Percentiles rank a stretch among this genome's conserved stretches.
These are phyloP conservation scores for Corchorus capsularis DNA, from an alignment of 345 rosid genomes.

Conservation along the genomic window DNA sequence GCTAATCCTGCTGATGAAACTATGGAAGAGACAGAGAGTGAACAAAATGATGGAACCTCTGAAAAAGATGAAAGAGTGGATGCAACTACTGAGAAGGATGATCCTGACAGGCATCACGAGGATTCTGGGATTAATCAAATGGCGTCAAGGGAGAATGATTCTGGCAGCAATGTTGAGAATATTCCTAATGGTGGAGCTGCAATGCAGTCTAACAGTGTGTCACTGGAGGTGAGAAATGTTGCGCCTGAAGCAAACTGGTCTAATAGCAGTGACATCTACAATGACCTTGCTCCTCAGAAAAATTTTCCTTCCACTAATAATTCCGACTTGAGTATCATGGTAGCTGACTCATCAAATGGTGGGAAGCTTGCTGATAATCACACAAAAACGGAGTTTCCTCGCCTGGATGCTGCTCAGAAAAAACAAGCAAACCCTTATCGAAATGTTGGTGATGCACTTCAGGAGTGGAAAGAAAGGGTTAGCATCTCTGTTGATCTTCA, in stretches of 20 bases:
- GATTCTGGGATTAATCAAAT: constrained; percentile 39
- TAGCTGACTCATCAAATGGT: constrained; percentile 46
- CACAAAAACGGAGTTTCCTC: constrained; percentile 42
- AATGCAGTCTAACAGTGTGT: constrained; percentile 50
- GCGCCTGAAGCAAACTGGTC: constrained; percentile 53
- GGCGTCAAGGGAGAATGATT: constrained; percentile 38
- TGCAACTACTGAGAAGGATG: constrained; percentile 45
- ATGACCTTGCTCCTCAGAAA: constrained; percentile 51
- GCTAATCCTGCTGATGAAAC: constrained; percentile 45
- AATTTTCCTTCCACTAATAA: constrained; percentile 51
- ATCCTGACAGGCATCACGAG: constrained; percentile 40
- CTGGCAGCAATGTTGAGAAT: constrained; percentile 37
- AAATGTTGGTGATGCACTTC: constrained; percentile 82
- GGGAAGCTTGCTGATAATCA: constrained; percentile 54
- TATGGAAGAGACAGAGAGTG: constrained; percentile 39
- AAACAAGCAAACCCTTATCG: constrained; percentile 74
- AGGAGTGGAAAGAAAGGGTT: constrained; percentile 94
- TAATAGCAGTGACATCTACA: constrained; percentile 35
- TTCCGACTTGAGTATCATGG: constrained; percentile 52
- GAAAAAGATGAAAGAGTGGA: constrained; percentile 39
- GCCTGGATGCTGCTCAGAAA: constrained; percentile 50
- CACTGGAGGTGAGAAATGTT: constrained; percentile 44
- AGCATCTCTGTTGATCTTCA: constrained; percentile 64
- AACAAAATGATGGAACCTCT: constrained; percentile 18
- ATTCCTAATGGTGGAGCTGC: constrained; percentile 54